These are phyloP conservation scores for Chernovozyma aurita DNA, from an alignment of 1,139 yeast species.

Conservation along the genomic window DNA sequence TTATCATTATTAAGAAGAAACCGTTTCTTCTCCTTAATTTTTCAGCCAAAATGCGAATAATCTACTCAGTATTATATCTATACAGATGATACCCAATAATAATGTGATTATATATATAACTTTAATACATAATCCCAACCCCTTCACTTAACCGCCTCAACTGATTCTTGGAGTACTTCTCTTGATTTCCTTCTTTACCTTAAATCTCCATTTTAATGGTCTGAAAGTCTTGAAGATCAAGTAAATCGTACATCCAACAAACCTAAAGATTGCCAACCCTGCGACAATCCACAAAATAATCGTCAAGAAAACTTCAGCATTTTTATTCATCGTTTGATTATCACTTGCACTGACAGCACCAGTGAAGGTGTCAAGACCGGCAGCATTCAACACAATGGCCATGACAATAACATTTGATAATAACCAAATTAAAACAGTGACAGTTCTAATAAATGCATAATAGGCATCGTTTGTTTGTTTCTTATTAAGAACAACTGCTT, in stretches of 20 bases:
- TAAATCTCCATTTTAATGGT: slow-evolving; percentile 40
- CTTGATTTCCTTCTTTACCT: slow-evolving; percentile 17
- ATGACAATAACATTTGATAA: slow-evolving; percentile 40
- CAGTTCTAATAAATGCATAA: slow-evolving; percentile 42
- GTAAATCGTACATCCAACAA: slow-evolving; percentile 36
- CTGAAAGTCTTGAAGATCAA: slow-evolving; percentile 33
- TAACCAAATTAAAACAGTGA: slow-evolving; percentile 46
- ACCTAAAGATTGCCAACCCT: slow-evolving; percentile 41
- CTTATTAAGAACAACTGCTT: slow-evolving; percentile 15
- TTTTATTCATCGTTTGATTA: slow-evolving; percentile 16
- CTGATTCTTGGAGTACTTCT: slow-evolving; percentile 3
- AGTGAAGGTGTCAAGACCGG: slow-evolving; percentile 32
- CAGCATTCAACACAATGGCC: slow-evolving; percentile 39
- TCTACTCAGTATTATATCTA: no score
- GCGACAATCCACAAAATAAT: slow-evolving; percentile 49
- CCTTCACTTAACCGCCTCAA: no score
- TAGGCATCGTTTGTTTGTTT: slow-evolving; percentile 36
- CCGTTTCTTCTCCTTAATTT: no score
- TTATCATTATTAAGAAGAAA: no score
- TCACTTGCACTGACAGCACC: slow-evolving; percentile 10
- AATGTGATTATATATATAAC: no score
- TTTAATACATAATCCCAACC: no score
- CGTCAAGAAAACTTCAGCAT: slow-evolving; percentile 38
- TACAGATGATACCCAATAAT: no score
- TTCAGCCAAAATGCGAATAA: no score